Evolutionary conservation across 2,329 filamentous ascomycete species (phyloP).

Genomic region (Alternaria triticina): DNA sequence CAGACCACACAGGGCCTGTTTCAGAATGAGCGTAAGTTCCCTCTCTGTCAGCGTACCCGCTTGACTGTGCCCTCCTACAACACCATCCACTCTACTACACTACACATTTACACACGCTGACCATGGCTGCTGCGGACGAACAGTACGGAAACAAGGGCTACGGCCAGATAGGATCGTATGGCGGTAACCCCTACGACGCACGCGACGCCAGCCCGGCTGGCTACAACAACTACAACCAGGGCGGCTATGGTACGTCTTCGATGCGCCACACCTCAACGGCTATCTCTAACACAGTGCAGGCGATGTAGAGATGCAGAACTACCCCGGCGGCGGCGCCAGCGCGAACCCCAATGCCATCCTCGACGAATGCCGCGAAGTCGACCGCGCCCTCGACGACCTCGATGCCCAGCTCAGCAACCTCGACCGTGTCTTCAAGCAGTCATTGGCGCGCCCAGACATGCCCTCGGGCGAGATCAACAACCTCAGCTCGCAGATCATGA

Average conservation of each 20-base stretch:
- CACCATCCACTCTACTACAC: constrained; percentile 11
- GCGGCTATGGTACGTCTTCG: constrained; percentile 40
- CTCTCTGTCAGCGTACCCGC: constrained; percentile 19
- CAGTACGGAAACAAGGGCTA: constrained; percentile 52
- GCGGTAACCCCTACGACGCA: constrained; percentile 53
- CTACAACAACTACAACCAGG: constrained; percentile 61
- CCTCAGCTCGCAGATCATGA: constrained; percentile 81
- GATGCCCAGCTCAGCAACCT: constrained; percentile 75
- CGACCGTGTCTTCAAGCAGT: constrained; percentile 71
- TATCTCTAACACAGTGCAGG: constrained; percentile 33
- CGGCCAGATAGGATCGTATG: constrained; percentile 50
- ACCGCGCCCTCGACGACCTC: constrained; percentile 76
- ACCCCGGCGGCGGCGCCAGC: constrained; percentile 44
- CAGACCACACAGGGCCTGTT: constrained; percentile 43
- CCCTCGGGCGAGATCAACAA: constrained; percentile 74
- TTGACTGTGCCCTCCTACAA: constrained; percentile 9
- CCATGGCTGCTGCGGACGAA: constrained; percentile 30
- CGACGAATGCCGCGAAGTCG: constrained; percentile 83
- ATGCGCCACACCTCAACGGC: constrained; percentile 29
- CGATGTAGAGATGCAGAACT: constrained; percentile 72
- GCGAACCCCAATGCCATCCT: constrained; percentile 75
- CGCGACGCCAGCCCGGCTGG: constrained; percentile 48
- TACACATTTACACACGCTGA: constrained; percentile 18
- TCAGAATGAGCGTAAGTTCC: constrained; percentile 50
- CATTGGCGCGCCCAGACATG: constrained; percentile 77